Conservation (phyloP, 2,329 filamentous ascomycete genomes). For the Fusarium beomiforme region DNA sequence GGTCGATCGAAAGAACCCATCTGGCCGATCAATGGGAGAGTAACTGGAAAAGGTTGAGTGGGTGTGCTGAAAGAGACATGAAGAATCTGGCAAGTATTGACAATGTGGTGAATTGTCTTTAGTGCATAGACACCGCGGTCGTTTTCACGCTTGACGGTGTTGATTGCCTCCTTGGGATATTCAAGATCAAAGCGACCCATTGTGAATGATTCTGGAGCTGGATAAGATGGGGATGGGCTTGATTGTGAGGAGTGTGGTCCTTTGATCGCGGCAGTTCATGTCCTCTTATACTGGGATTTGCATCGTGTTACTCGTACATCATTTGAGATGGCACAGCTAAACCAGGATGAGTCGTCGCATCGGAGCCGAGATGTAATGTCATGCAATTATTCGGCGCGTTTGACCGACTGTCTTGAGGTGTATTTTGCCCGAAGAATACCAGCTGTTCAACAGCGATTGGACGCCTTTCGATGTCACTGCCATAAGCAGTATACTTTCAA, state of each 20-base stretch:
- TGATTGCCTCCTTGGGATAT: slow-evolving; percentile 71
- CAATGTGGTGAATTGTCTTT: slow-evolving; percentile 76
- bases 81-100: slow-evolving; percentile 78
- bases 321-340: background rate
- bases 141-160: slow-evolving; percentile 74
- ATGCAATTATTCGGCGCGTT: background rate
- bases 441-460: background rate
- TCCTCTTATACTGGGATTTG: slow-evolving; percentile 6
- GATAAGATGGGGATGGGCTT: background rate
- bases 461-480: background rate
- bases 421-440: background rate
- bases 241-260: background rate
- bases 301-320: background rate
- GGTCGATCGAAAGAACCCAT: slow-evolving; percentile 77
- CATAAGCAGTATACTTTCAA: background rate
- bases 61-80: slow-evolving; percentile 80
- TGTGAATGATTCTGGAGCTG: background rate
- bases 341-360: background rate
- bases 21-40: slow-evolving; percentile 86
- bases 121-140: slow-evolving; percentile 76
- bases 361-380: slow-evolving; percentile 12
- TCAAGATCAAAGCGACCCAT: slow-evolving; percentile 57
- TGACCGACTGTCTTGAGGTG: slow-evolving; percentile 4
- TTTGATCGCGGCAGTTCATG: background rate
- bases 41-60: slow-evolving; percentile 75